Base-by-base conservation (phyloP, 768 basidiomycete genomes). In the Xerocomus brunneocitrinus region DNA sequence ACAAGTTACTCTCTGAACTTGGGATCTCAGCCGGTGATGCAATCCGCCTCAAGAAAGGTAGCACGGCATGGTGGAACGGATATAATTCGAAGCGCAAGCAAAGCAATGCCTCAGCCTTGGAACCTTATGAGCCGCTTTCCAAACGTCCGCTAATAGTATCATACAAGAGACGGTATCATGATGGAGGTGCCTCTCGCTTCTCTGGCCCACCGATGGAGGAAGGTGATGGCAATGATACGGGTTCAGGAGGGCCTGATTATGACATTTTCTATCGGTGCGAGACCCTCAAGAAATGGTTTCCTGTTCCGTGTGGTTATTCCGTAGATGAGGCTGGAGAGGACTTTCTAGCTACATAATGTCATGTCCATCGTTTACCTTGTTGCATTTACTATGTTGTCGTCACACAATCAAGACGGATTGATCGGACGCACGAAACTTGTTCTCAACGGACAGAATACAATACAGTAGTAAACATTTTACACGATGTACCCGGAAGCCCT, bases 401-500 rank as follows among this genome's bases (percentile, higher is more conserved):
- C 25, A 27, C 5, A 27, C 5, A 27, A 27, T 27, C 25, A 27
- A 27, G 25, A 27, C 5, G 25, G 25, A 5, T 3, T 27, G 25
- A 27, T 27, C 25, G n/a, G 5, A 27, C 3, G 5, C 25, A 27
- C 5, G 25, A 5, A 27, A 27, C 25, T 27, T 5, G 5, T 27
- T 27, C 25, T 27, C 28, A 28, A 4, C 1, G 6, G 4, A 28
- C 7, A 28, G n/a, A n/a, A n/a, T n/a, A 8, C 28, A 28, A 7
- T 28, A 28, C 8, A 28, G 28, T 28, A 28, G 28, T 7, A 1
- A 28, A 4, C 4, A 7, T 28, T 35, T 19, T 53, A 57, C 3
- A 25, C 48, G 0, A 54, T 55, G 16, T 58, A 58, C 4, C 53
- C 36, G 8, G 49, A 54, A 50, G 49, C 46, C 4, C 25, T 4